Evolutionary conservation across 352 stramenopile genomes (phyloP).

Genomic region (Phytophthora ramorum): DNA sequence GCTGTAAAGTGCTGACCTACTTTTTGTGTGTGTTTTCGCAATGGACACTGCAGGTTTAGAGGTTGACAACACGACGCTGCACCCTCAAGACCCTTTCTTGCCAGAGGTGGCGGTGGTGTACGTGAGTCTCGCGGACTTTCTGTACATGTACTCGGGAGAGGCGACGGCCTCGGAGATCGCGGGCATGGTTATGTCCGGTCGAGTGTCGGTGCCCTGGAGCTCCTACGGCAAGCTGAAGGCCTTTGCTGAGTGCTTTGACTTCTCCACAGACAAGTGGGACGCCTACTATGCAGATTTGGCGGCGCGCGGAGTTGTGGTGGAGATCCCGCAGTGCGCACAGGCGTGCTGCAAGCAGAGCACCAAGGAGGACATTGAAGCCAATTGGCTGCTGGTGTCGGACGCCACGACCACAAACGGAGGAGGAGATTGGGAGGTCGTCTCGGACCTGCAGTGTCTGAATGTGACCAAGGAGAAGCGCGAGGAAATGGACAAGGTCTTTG

Average conservation of each 20-base stretch:
- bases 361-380: constrained; percentile 84
- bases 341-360: constrained; percentile 68
- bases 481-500: constrained; percentile 64
- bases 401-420: constrained; percentile 53
- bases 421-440: constrained; percentile 80
- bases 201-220: constrained; percentile 85
- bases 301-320: constrained; percentile 27
- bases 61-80: constrained; percentile 58
- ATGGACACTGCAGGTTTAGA: constrained; percentile 43
- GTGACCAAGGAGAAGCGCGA: constrained; percentile 68
- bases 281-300: constrained; percentile 71
- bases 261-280: constrained; percentile 83
- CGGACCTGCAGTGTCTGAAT: constrained; percentile 61
- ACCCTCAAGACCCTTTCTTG: constrained; percentile 58
- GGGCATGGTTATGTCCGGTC: constrained; percentile 85
- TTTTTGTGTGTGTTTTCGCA: background rate
- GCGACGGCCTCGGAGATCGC: constrained; percentile 80
- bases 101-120: constrained; percentile 73
- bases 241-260: constrained; percentile 89
- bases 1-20: background rate
- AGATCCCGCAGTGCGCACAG: constrained; percentile 55
- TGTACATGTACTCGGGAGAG: constrained; percentile 90
- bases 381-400: constrained; percentile 83
- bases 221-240: constrained; percentile 84
- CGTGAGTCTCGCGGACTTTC: constrained; percentile 81